A percentile compares a stretch with the other conserved stretches of the same genome.
Conservation (phyloP, 257 asterid genomes). For the Plantago elongata region DNA sequence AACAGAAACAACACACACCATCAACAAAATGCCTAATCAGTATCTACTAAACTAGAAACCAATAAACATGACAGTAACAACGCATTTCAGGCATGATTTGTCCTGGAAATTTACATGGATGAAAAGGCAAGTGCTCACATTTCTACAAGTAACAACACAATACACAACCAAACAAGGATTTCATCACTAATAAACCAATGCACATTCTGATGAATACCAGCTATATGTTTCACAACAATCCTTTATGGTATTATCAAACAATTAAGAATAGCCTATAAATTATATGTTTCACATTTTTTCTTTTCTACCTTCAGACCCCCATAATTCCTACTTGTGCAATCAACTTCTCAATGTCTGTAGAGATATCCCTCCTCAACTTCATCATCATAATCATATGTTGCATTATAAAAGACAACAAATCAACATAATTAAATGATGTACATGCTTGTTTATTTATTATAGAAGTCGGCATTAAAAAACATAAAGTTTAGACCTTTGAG, state of each 20-base stretch:
- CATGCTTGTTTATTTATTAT: too few species aligned
- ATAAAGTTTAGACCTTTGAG: background rate
- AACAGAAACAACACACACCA: too few species aligned
- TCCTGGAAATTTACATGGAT: too few species aligned
- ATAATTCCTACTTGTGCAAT: background rate
- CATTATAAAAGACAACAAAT: background rate
- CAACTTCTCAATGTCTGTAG: background rate
- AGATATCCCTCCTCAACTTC: background rate
- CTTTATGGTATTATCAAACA: conserved; percentile 28
- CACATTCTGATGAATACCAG: background rate
- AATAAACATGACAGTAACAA: too few species aligned
- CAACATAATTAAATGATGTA: background rate
- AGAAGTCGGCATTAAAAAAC: too few species aligned
- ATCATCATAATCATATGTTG: background rate
- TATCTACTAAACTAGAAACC: too few species aligned
- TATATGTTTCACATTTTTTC: background rate
- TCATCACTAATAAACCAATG: background rate
- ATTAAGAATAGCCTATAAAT: conserved; percentile 46
- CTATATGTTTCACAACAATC: conserved; percentile 21
- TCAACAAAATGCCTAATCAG: too few species aligned
- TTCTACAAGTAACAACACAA: too few species aligned
- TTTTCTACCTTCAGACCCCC: background rate
- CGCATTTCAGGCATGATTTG: too few species aligned
- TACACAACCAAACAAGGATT: too few species aligned
- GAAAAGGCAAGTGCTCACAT: too few species aligned